These are phyloP conservation scores for Gomphus sp. DNA, from an alignment of 1,284 basidiomycete genomes.

Conservation along the genomic window DNA sequence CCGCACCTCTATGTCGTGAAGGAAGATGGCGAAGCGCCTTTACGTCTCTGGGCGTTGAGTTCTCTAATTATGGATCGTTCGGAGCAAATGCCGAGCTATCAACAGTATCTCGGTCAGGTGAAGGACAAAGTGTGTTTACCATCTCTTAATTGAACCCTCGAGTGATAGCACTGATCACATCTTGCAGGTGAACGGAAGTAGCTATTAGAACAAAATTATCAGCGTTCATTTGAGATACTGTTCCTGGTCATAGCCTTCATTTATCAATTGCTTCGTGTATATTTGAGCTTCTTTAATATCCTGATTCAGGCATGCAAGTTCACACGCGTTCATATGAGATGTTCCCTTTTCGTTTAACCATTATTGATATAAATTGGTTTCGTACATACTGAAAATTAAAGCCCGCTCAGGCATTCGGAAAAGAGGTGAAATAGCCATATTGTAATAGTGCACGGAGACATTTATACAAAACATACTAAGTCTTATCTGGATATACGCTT, in stretches of 20 bases:
- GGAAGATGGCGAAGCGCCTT: slow-evolving; percentile 92
- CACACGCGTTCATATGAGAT: too few species aligned
- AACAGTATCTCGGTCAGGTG: slow-evolving; percentile 78
- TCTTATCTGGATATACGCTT: not conserved
- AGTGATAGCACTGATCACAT: not conserved
- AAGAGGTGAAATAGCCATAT: not conserved
- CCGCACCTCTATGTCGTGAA: slow-evolving; percentile 97
- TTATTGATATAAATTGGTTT: too few species aligned
- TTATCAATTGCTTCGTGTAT: slow-evolving; percentile 5
- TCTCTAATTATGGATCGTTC: slow-evolving; percentile 93
- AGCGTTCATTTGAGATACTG: not conserved
- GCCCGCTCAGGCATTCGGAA: too few species aligned
- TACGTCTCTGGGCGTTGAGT: slow-evolving; percentile 92
- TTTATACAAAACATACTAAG: not conserved
- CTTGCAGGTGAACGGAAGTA: slow-evolving; percentile 13
- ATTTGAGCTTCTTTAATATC: not conserved
- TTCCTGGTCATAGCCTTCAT: not conserved
- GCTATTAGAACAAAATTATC: slow-evolving; percentile 9
- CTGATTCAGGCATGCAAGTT: not conserved
- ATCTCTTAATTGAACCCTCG: not conserved
- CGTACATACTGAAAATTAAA: too few species aligned
- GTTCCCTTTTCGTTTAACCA: too few species aligned
- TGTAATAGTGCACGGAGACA: not conserved
- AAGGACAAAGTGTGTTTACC: slow-evolving; percentile 55
- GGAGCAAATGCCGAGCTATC: slow-evolving; percentile 91